These are phyloP conservation scores for Malassezia brasiliensis DNA, from an alignment of 1,284 basidiomycete species.

Conservation along the genomic window DNA sequence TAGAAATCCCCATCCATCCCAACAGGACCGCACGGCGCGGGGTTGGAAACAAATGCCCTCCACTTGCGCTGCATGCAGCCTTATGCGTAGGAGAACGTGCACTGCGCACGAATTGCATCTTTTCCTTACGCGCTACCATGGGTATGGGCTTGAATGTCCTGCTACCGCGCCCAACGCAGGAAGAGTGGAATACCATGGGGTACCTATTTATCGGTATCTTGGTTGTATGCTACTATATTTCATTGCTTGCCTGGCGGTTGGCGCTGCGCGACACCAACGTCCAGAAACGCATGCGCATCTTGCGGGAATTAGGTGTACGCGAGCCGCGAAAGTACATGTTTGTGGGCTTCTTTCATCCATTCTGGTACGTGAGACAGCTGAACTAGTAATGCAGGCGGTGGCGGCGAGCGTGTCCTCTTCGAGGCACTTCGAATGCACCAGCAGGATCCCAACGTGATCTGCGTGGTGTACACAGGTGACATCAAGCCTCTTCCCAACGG, in stretches of 20 bases:
- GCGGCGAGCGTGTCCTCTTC: constrained; percentile 93
- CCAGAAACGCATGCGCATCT: constrained; percentile 5
- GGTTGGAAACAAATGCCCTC: neutral
- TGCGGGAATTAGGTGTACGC: constrained; percentile 1
- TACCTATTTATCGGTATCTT: neutral
- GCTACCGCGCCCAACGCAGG: neutral
- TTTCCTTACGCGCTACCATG: too few species aligned
- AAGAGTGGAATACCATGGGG: neutral
- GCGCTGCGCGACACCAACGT: constrained; percentile 15
- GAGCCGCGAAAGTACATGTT: constrained; percentile 14
- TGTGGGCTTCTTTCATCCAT: constrained; percentile 82
- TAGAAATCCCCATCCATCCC: constrained; percentile 41
- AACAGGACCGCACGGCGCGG: too few species aligned
- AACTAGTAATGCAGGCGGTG: constrained; percentile 78
- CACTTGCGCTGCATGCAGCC: constrained; percentile 1
- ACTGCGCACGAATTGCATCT: too few species aligned
- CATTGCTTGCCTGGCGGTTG: constrained; percentile 7
- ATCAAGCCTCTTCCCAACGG: constrained; percentile 8
- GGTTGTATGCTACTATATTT: neutral
- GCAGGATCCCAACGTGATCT: constrained; percentile 61
- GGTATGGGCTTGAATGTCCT: neutral
- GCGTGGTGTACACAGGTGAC: constrained; percentile 74
- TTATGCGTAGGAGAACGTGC: constrained; percentile 1
- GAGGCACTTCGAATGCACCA: constrained; percentile 75
- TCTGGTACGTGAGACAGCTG: constrained; percentile 50